Conservation (phyloP, 257 asterid genomes). For the Parsonsia alboflavescens region DNA sequence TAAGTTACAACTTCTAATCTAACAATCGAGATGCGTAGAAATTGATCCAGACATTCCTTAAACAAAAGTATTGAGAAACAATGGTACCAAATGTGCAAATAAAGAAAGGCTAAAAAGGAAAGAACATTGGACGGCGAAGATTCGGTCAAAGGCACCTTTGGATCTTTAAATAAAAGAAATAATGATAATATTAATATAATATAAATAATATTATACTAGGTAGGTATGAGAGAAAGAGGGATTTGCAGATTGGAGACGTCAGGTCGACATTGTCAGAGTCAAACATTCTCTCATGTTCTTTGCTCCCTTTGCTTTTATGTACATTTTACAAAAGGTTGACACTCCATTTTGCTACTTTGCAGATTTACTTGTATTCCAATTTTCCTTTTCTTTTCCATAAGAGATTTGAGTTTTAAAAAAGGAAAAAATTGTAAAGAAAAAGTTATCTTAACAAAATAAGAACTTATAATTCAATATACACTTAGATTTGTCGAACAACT, state of each 20-base stretch:
- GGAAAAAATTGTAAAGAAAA: too few species aligned
- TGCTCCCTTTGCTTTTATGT: not conserved
- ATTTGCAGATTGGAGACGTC: constrained; percentile 31
- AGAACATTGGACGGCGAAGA: constrained; percentile 42
- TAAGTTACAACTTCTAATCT: too few species aligned
- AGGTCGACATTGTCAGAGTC: constrained; percentile 41
- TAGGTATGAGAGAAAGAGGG: constrained; percentile 11
- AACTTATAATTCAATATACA: too few species aligned
- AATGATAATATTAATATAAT: not conserved
- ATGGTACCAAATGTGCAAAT: not conserved
- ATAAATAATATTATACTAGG: too few species aligned
- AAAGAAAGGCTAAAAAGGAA: constrained; percentile 16
- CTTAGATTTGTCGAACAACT: too few species aligned
- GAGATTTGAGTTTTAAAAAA: too few species aligned
- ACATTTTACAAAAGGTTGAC: not conserved
- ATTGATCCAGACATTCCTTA: too few species aligned
- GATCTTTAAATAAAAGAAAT: constrained; percentile 11
- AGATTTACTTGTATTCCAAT: not conserved
- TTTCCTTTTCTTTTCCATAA: too few species aligned
- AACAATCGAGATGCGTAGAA: too few species aligned
- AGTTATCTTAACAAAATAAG: too few species aligned
- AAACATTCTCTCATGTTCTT: constrained; percentile 35
- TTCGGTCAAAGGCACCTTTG: constrained; percentile 70
- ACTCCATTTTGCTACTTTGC: not conserved
- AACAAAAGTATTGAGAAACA: not conserved